Base-by-base conservation (phyloP, 208 protist species). In the Trypanosoma conorhini region DNA sequence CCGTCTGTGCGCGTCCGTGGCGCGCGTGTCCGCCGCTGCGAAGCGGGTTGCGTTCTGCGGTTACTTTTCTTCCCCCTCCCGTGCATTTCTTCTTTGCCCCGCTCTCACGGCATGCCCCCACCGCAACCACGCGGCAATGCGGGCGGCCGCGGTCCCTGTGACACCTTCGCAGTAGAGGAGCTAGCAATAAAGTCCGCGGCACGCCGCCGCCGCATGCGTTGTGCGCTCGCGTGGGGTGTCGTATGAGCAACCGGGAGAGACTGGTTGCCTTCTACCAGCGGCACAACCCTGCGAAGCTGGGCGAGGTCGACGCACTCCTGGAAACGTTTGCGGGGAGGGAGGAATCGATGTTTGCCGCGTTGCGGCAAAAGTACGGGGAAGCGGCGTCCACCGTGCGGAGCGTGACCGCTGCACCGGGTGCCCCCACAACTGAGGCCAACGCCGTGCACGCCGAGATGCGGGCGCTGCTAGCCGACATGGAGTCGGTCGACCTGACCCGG, bases 281-380 rank as follows among this genome's bases (percentile, higher is more conserved):
- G 26, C 76, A 92, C 74, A 87, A 92, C 70, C 87, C 87, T 0
- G 48, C 35, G n/a, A 86, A 86, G 28, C 65, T 92, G 7, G 67
- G 65, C 33, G 81, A 87, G 28, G 76, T 89, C 0, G 83, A 89
- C 67, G 58, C 58, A 19, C 62, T 86, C 31, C 67, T 89, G 8
- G 52, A 42, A 17, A 77, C 73, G 17, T 92, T 85, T 76, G 76
- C 78, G 28, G 87, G 87, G 0, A 76, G 83, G 42, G 81, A 88
- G 70, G 71, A 70, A 15, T 56, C 66, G 13, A 83, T 92, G 70
- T 52, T 92, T 30, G 31, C 61, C 7, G 74, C 83, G 4, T 74
- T 89, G 17, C 68, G 67, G 3, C 63, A 72, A 33, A 82, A 79
- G 64, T 89, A 92, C 68, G 57, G 62, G 62, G 38, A 30, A 15